These are phyloP conservation scores for Kuraishia hungarica DNA, from an alignment of 805 yeast genomes.

Conservation along the genomic window DNA sequence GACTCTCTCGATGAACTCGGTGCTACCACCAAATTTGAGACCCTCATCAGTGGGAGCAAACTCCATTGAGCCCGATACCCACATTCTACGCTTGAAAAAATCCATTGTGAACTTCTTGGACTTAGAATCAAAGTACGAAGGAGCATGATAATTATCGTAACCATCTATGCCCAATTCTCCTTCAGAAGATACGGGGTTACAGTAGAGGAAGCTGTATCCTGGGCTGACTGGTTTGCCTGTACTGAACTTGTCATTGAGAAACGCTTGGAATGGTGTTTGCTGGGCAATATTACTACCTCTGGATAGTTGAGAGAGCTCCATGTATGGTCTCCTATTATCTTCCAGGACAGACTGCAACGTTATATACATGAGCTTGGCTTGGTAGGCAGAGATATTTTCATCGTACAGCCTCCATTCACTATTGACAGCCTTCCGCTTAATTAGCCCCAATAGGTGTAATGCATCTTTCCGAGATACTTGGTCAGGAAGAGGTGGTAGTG, in stretches of 20 bases:
- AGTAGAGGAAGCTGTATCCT: constrained; percentile 63
- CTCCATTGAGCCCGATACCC: constrained; percentile 65
- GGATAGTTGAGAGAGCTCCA: constrained; percentile 6
- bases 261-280: neutral
- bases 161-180: constrained; percentile 57
- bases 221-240: constrained; percentile 20
- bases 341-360: constrained; percentile 18
- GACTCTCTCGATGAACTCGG: constrained; percentile 45
- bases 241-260: constrained; percentile 10
- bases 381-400: constrained; percentile 18
- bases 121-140: constrained; percentile 16
- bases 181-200: constrained; percentile 49
- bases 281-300: neutral
- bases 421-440: neutral
- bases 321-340: constrained; percentile 6
- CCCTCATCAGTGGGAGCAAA: constrained; percentile 23
- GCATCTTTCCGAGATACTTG: neutral
- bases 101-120: constrained; percentile 5
- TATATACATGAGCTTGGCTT: constrained; percentile 16
- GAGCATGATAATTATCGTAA: constrained; percentile 73
- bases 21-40: constrained; percentile 17
- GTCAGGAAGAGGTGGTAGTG: neutral
- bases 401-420: constrained; percentile 16
- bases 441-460: neutral
- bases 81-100: constrained; percentile 55